phyloP scores from a whole-genome alignment of 345 rosid genomes.

The Salix brachista region DNA sequence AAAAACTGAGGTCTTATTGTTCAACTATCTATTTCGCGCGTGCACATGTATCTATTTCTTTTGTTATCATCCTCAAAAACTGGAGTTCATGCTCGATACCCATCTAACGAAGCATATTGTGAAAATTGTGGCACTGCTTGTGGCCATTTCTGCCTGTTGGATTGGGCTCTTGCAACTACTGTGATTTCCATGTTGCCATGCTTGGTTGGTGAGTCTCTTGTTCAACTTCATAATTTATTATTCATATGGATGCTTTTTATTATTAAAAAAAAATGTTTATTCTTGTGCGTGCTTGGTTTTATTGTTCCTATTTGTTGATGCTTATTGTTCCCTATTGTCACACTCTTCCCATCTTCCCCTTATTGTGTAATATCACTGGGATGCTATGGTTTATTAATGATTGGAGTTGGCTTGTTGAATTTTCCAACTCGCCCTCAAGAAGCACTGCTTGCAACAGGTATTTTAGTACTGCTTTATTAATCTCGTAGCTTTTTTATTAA shows the following conservation, averaged over 20 bases:
- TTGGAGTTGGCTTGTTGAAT: constrained; percentile 61
- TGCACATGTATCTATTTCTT: neutral
- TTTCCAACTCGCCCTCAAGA: constrained; percentile 82
- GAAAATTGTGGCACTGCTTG: constrained; percentile 45
- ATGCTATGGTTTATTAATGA: constrained; percentile 77
- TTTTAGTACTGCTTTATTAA: neutral
- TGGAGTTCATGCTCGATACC: neutral
- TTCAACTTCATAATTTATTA: neutral
- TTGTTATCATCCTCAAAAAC: neutral
- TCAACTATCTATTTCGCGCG: neutral
- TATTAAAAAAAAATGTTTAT: neutral
- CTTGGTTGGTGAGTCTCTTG: constrained; percentile 50
- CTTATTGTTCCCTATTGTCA: neutral
- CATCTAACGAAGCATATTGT: constrained; percentile 53
- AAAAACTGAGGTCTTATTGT: neutral
- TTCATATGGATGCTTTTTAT: neutral
- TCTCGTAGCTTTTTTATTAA: neutral
- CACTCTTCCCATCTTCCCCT: constrained; percentile 45
- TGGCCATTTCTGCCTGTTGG: constrained; percentile 51
- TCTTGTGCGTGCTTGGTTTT: neutral
- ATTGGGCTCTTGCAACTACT: constrained; percentile 50
- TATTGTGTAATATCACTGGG: constrained; percentile 66
- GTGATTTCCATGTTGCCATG: constrained; percentile 38
- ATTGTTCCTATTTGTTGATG: neutral
- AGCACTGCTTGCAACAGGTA: constrained; percentile 63